Base-by-base conservation (phyloP, 768 basidiomycete species). In the Auricularia cornea region DNA sequence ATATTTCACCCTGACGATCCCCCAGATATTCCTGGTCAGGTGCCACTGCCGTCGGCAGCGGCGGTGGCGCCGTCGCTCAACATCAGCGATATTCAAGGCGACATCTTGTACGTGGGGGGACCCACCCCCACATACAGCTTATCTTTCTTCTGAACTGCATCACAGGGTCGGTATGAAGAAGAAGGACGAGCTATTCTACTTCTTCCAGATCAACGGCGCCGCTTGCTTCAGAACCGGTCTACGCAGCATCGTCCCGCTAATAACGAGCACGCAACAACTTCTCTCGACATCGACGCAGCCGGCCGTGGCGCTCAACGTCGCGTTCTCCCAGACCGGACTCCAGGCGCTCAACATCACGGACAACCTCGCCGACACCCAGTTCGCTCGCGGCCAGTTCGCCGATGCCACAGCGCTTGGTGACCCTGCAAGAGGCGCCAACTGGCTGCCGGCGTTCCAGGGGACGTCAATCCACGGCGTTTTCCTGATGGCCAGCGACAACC, bases 401-500 rank as follows among this genome's bases (percentile, higher is more conserved):
- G 78, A 80, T 62, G 77, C 81, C 2, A 2, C 3, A 28, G 67
- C 31, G 32, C 74, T 82, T 10, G 79, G 77, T 28, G 80, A 82
- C 66, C 72, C 75, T 2, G 72, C 44, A n/a, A 12, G 10, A 29
- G 61, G 44, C 72, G 6, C 67, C 68, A 1, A 80, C 65, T 85
- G 84, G 84, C 76, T 81, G 3, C 70, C 74, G 0, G 71, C 73
- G 14, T 84, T 85, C 71, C 68, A 63, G 32, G 76, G 67, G 63
- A 78, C 67, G 65, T 76, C 62, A 12, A 77, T 84, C 48, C 77
- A 86, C 65, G 82, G 81, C 14, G 70, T 84, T 20, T 75, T 84
- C 62, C 67, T 84, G 41, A 72, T 85, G 59, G 77, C 83, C 30
- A 81, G 79, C 2, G 81, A 82, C 40, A 72, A 74, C 48, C 76